A percentile compares a stretch with the other conserved stretches of the same genome.
phyloP scores from a whole-genome alignment of 305 asterid species.

The Galium porrigens region DNA sequence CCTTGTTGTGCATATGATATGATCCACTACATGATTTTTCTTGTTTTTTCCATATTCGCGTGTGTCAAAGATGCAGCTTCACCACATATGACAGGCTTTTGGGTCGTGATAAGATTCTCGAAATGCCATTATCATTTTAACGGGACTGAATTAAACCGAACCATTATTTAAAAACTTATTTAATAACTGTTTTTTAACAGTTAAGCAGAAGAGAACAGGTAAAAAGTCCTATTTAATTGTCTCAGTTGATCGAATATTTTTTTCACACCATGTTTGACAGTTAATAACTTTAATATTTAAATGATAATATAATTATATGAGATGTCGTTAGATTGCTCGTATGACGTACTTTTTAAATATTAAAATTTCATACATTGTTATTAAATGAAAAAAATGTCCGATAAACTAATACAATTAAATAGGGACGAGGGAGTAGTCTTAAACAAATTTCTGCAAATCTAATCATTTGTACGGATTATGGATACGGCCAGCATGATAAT shows the following conservation, averaged over 20 bases:
- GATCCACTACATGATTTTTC: constrained; percentile 5
- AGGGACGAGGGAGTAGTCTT: too few species aligned
- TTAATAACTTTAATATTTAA: too few species aligned
- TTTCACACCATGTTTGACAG: too few species aligned
- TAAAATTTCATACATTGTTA: too few species aligned
- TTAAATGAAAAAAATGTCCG: too few species aligned
- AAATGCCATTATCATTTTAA: constrained; percentile 5
- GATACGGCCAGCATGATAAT: constrained; percentile 20
- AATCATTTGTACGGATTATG: neutral
- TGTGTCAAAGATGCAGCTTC: constrained; percentile 7
- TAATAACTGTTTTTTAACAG: neutral
- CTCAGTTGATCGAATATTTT: too few species aligned
- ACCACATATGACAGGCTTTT: constrained; percentile 8
- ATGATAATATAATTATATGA: too few species aligned
- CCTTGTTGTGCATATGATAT: neutral
- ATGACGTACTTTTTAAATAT: too few species aligned
- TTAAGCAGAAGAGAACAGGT: neutral
- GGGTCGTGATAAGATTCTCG: constrained; percentile 12
- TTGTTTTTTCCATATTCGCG: constrained; percentile 4
- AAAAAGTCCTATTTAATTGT: too few species aligned
- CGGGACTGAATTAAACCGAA: neutral
- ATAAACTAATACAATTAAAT: too few species aligned
- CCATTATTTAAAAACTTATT: too few species aligned
- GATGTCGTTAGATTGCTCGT: too few species aligned
- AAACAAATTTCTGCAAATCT: neutral